These are phyloP conservation scores for Fonsecaea multimorphosa DNA, from an alignment of 2,329 filamentous ascomycete genomes.

Conservation along the genomic window DNA sequence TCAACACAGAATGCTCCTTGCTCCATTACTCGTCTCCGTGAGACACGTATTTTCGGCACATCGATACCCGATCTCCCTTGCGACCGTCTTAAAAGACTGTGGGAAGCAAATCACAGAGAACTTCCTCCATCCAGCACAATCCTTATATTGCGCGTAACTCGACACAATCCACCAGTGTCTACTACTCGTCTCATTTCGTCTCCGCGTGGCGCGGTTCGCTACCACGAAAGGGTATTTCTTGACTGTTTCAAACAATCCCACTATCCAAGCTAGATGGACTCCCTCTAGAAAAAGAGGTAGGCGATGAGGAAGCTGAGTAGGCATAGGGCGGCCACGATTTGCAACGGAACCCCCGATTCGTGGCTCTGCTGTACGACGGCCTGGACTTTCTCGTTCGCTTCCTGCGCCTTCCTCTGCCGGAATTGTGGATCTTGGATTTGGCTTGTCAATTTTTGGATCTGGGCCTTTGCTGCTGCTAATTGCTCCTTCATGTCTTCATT, in stretches of 20 bases:
- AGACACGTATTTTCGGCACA: not conserved
- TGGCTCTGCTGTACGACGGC: constrained; percentile 58
- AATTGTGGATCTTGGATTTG: constrained; percentile 71
- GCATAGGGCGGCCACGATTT: constrained; percentile 82
- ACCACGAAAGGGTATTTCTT: constrained; percentile 2
- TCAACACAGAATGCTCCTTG: constrained; percentile 4
- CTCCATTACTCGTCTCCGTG: constrained; percentile 16
- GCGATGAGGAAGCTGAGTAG: constrained; percentile 90
- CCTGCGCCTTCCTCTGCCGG: constrained; percentile 74
- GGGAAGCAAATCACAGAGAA: not conserved
- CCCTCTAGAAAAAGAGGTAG: constrained; percentile 87
- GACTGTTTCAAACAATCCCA: constrained; percentile 7
- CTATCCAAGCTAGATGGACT: constrained; percentile 22
- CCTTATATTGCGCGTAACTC: not conserved
- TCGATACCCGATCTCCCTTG: not conserved
- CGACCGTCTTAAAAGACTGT: not conserved
- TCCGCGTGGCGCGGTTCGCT: constrained; percentile 10
- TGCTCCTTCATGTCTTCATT: constrained; percentile 72
- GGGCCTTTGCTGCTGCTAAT: constrained; percentile 75
- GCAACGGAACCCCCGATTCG: constrained; percentile 73
- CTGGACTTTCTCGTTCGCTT: constrained; percentile 62
- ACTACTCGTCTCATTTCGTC: constrained; percentile 6
- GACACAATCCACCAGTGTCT: not conserved
- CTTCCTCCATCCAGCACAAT: not conserved
- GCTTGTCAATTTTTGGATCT: constrained; percentile 71